A percentile compares a stretch with the other conserved stretches of the same genome.
Evolutionary conservation across 169 alveolate species (phyloP).

Genomic region (Cryptosporidium felis): DNA sequence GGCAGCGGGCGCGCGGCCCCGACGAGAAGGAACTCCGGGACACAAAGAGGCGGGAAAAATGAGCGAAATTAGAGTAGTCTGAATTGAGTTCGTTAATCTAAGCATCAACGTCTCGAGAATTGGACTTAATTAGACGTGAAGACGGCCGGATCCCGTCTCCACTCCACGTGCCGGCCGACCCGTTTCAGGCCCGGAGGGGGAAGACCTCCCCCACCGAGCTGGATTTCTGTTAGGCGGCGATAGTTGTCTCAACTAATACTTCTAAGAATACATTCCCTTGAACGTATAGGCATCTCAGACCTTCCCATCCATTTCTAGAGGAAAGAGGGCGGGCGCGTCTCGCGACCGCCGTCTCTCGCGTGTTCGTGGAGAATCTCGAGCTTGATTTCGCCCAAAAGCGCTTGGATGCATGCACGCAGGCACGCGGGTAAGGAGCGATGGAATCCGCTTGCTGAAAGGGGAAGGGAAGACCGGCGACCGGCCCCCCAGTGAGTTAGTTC

Average conservation of each 20-base stretch:
- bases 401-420: too few relatives aligned
- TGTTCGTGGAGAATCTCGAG: constrained; percentile 72
- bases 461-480: too few relatives aligned
- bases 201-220: not conserved
- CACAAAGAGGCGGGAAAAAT: not conserved
- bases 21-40: too few relatives aligned
- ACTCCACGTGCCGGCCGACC: constrained; percentile 72
- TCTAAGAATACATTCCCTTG: constrained; percentile 47
- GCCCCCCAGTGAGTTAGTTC: too few relatives aligned
- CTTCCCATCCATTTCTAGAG: constrained; percentile 65
- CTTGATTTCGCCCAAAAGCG: constrained; percentile 58
- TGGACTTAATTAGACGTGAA: constrained; percentile 65
- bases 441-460: too few relatives aligned
- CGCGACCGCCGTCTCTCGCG: not conserved
- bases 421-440: too few relatives aligned
- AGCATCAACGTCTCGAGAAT: constrained; percentile 70
- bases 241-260: constrained; percentile 55
- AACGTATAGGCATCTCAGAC: constrained; percentile 70
- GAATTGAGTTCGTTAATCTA: constrained; percentile 71
- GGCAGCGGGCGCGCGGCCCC: too few relatives aligned
- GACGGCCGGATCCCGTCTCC: not conserved
- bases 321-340: not conserved
- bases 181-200: constrained; percentile 18
- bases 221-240: constrained; percentile 71
- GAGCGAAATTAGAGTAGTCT: constrained; percentile 73